phyloP scores from a whole-genome alignment of 164 flowering plant species.

The Berberis thunbergii region DNA sequence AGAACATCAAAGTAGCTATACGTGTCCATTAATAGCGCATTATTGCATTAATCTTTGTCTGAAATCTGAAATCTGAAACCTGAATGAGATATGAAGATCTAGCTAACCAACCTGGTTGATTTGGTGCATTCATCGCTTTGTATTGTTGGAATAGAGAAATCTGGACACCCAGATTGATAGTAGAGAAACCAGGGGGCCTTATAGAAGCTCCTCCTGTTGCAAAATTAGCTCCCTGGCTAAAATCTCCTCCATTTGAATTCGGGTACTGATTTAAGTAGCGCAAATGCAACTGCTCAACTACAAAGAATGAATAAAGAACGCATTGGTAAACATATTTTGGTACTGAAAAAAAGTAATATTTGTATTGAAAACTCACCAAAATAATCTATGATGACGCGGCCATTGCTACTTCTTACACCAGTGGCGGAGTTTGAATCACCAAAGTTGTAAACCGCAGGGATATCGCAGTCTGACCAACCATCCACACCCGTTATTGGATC shows the following conservation, averaged over 20 bases:
- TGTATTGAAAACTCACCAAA: no score
- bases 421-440: no score
- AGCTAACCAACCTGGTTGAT: constrained; percentile 9
- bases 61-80: no score
- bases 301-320: background rate
- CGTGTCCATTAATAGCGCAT: no score
- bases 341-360: no score
- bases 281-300: constrained; percentile 51
- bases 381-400: no score
- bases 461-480: no score
- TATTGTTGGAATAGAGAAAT: constrained; percentile 43
- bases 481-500: no score
- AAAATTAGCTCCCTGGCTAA: constrained; percentile 57
- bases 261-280: constrained; percentile 53
- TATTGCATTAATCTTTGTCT: background rate
- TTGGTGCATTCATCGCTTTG: constrained; percentile 24
- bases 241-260: constrained; percentile 43
- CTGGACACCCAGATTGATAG: constrained; percentile 45
- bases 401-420: no score
- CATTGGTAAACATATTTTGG: no score
- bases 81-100: background rate
- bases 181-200: constrained; percentile 38
- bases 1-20: no score
- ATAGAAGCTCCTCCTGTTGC: constrained; percentile 58
- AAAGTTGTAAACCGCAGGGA: no score